Percentiles rank a stretch among this genome's conserved stretches.
These are phyloP conservation scores for Solanum aculeatissimum DNA, from an alignment of 305 asterid genomes.

Conservation along the genomic window DNA sequence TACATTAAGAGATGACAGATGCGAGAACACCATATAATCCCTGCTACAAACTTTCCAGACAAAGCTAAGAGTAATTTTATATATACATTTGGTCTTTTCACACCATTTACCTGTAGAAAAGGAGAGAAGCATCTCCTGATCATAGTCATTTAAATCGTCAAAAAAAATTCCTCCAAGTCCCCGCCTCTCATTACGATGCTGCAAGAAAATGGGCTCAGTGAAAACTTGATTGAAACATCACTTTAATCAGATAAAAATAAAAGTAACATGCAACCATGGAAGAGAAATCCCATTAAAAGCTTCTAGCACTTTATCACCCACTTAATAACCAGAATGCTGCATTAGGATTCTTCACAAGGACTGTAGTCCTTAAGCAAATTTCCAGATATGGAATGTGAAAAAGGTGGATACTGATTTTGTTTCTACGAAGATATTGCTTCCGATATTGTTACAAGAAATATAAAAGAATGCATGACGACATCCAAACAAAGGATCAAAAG, in stretches of 20 bases:
- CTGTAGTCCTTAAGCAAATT: neutral
- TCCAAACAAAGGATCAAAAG: neutral
- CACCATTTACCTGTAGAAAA: constrained; percentile 76
- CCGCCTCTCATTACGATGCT: constrained; percentile 98
- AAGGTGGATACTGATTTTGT: neutral
- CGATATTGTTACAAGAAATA: neutral
- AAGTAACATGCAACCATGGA: neutral
- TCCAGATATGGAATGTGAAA: neutral
- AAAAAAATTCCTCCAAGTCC: constrained; percentile 98
- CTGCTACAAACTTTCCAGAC: neutral
- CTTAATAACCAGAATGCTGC: neutral
- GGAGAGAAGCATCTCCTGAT: constrained; percentile 97
- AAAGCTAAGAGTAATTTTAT: neutral
- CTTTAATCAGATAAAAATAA: neutral
- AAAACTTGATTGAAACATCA: neutral
- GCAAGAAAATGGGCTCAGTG: constrained; percentile 11
- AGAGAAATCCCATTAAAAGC: neutral
- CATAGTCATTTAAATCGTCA: constrained; percentile 82
- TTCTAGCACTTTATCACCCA: neutral
- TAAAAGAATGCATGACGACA: neutral
- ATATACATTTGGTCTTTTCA: neutral
- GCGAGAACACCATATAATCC: neutral
- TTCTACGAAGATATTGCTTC: neutral
- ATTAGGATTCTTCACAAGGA: neutral
- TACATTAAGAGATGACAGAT: neutral